Conservation (phyloP, 2,329 filamentous ascomycete species). For the Calonectria pteridis region DNA sequence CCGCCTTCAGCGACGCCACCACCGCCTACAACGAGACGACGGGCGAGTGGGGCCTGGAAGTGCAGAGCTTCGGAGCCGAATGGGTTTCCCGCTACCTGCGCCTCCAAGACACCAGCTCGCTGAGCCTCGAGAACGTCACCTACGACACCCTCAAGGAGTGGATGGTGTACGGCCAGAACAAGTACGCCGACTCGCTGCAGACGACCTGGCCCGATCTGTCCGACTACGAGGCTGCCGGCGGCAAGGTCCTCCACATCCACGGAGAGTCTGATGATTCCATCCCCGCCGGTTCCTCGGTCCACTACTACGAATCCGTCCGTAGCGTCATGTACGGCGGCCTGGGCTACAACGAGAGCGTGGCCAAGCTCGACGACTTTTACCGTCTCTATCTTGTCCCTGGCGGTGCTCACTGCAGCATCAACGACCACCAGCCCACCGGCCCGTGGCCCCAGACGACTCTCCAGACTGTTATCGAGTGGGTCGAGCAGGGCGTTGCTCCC, state of each 20-base stretch:
- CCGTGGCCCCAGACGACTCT: conserved; percentile 59
- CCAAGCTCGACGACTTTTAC: conserved; percentile 62
- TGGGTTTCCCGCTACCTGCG: conserved; percentile 57
- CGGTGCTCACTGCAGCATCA: conserved; percentile 62
- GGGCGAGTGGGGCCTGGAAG: conserved; percentile 46
- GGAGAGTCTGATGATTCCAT: conserved; percentile 66
- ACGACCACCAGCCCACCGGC: conserved; percentile 54
- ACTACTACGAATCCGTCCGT: conserved; percentile 66
- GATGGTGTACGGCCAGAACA: conserved; percentile 62
- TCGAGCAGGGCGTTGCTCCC: conserved; percentile 61
- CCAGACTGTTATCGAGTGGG: conserved; percentile 63
- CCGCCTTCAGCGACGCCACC: conserved; percentile 50
- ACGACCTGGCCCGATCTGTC: conserved; percentile 66
- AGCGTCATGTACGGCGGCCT: conserved; percentile 59
- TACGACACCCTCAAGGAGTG: conserved; percentile 65
- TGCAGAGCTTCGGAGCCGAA: conserved; percentile 47
- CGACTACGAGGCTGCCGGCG: conserved; percentile 60
- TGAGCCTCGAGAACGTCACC: conserved; percentile 60
- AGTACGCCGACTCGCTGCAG: conserved; percentile 64
- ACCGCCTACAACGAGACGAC: conserved; percentile 49
- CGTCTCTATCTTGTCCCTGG: conserved; percentile 58
- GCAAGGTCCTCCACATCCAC: conserved; percentile 69
- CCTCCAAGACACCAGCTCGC: conserved; percentile 48
- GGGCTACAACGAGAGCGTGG: conserved; percentile 52
- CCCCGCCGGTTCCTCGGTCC: conserved; percentile 64